A percentile compares a stretch with the other conserved stretches of the same genome.
phyloP scores from a whole-genome alignment of 768 basidiomycete species.

The Strobilomyces echinocephalus region DNA sequence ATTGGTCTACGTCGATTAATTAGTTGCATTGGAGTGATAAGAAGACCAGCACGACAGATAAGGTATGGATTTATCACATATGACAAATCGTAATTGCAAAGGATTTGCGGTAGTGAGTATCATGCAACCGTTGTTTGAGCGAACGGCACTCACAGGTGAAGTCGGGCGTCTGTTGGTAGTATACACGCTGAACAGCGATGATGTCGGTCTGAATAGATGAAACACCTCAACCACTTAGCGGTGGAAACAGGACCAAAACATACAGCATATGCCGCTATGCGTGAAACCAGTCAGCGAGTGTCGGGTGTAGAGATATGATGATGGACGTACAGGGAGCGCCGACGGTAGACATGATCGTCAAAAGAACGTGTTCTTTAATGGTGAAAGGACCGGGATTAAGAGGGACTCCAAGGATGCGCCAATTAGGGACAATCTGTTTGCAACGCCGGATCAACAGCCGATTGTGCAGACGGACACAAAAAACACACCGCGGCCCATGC shows the following conservation, averaged over 20 bases:
- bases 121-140: not conserved
- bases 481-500: conserved; percentile 46
- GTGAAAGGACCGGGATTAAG: conserved; percentile 73
- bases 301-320: not conserved
- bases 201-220: conserved; percentile 49
- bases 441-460: not conserved
- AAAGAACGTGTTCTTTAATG: conserved; percentile 68
- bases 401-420: conserved; percentile 52
- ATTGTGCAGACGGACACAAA: not conserved
- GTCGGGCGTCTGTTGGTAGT: conserved; percentile 54
- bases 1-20: conserved; percentile 37
- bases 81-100: not conserved
- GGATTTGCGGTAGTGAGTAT: not conserved
- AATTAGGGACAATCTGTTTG: conserved; percentile 44
- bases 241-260: not conserved
- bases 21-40: not conserved
- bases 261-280: conserved; percentile 45
- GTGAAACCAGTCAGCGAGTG: not conserved
- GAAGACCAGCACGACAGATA: not conserved
- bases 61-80: not conserved
- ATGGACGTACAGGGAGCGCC: conserved; percentile 26
- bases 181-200: conserved; percentile 66
- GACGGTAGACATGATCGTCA: conserved; percentile 65
- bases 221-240: not conserved
- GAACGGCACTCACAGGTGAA: conserved; percentile 40